A percentile compares a stretch with the other conserved stretches of the same genome.
Evolutionary conservation across 305 asterid species (phyloP).

Genomic region (Stenogyne calaminthoides): DNA sequence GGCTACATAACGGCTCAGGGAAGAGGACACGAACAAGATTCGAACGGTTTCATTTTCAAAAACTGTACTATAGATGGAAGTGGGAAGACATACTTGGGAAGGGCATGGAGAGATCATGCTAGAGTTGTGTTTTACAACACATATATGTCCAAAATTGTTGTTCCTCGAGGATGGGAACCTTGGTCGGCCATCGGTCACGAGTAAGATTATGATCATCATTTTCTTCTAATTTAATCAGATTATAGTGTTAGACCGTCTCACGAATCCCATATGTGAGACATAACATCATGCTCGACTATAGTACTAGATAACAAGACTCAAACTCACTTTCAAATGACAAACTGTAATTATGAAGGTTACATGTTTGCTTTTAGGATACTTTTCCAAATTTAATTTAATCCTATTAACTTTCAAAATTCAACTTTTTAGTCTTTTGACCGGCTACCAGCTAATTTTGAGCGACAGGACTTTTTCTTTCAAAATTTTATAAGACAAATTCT

Average conservation of each 20-base stretch:
- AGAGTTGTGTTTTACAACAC: slow-evolving; percentile 60
- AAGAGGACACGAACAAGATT: slow-evolving; percentile 37
- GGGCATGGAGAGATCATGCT: slow-evolving; percentile 76
- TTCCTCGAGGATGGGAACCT: slow-evolving; percentile 62
- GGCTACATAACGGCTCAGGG: slow-evolving; percentile 80
- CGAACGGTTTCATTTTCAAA: slow-evolving; percentile 67
- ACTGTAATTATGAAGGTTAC: too few relatives aligned
- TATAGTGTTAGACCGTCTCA: not conserved
- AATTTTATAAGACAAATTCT: too few relatives aligned
- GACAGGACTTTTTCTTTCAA: too few relatives aligned
- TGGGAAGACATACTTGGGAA: slow-evolving; percentile 60
- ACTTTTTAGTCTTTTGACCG: not conserved
- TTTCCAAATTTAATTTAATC: too few relatives aligned
- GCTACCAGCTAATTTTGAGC: too few relatives aligned
- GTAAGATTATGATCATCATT: slow-evolving; percentile 39
- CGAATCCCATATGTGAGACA: too few relatives aligned
- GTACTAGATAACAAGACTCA: not conserved
- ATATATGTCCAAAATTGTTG: slow-evolving; percentile 45
- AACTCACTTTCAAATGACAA: too few relatives aligned
- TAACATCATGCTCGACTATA: not conserved
- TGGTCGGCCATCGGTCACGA: slow-evolving; percentile 47
- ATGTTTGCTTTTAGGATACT: too few relatives aligned
- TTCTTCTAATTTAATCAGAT: not conserved
- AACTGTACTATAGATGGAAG: slow-evolving; percentile 49
- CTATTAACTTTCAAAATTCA: too few relatives aligned